A percentile compares a stretch with the other conserved stretches of the same genome.
phyloP scores from a whole-genome alignment of 164 flowering plant genomes.

The Euptelea pleiosperma region DNA sequence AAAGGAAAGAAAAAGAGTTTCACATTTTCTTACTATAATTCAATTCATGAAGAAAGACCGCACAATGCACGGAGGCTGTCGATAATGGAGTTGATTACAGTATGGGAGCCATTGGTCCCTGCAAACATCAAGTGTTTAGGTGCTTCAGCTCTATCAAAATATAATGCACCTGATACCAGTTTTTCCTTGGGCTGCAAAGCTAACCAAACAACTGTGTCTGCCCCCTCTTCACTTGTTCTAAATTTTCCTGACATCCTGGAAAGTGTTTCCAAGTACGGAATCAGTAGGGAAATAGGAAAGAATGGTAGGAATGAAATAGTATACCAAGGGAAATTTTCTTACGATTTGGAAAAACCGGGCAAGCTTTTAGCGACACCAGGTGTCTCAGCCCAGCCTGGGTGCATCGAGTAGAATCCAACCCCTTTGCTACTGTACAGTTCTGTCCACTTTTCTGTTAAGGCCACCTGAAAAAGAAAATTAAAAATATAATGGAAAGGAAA shows the following conservation, averaged over 20 bases:
- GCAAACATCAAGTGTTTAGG: constrained; percentile 70
- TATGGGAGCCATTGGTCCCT: constrained; percentile 56
- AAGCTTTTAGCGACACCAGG: constrained; percentile 82
- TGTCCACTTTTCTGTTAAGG: constrained; percentile 90
- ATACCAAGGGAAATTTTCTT: constrained; percentile 10
- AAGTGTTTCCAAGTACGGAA: neutral
- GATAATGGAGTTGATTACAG: constrained; percentile 48
- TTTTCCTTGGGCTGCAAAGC: constrained; percentile 85
- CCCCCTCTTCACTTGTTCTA: constrained; percentile 79
- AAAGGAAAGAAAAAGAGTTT: neutral
- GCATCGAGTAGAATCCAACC: constrained; percentile 90
- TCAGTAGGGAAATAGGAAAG: neutral
- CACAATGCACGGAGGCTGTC: constrained; percentile 45
- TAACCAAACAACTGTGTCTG: constrained; percentile 85
- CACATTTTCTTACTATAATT: constrained; percentile 2
- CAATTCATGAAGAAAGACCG: constrained; percentile 20
- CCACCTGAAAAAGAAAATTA: constrained; percentile 55
- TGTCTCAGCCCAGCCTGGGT: constrained; percentile 97
- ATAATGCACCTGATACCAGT: constrained; percentile 67
- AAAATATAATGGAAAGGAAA: neutral
- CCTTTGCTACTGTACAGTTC: constrained; percentile 61
- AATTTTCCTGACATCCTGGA: constrained; percentile 71
- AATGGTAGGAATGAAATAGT: neutral
- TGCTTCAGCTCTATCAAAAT: constrained; percentile 85
- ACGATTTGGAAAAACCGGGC: constrained; percentile 66